phyloP scores from a whole-genome alignment of 139 green algal genomes.

The Micromonas pusilla region DNA sequence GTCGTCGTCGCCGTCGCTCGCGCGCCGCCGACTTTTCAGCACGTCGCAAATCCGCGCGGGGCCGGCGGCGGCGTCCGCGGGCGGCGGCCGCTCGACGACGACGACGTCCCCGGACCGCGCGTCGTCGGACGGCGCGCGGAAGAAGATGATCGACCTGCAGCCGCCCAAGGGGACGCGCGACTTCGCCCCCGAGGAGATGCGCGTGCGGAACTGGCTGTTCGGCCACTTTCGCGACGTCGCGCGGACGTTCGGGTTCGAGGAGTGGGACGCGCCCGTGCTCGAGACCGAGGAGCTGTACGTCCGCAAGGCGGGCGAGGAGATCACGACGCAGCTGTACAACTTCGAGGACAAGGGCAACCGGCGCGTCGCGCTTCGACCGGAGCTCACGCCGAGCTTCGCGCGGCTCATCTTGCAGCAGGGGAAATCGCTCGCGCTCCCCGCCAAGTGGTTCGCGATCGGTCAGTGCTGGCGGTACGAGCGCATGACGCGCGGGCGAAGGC shows the following conservation, averaged over 20 bases:
- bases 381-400: conserved; percentile 82
- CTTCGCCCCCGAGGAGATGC: conserved; percentile 87
- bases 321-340: conserved; percentile 93
- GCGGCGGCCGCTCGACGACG: background rate
- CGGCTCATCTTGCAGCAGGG: conserved; percentile 35
- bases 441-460: conserved; percentile 89
- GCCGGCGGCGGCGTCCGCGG: background rate
- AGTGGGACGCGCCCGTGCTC: conserved; percentile 84
- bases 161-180: conserved; percentile 70
- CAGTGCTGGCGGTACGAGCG: conserved; percentile 93
- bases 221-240: conserved; percentile 51
- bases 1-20: background rate
- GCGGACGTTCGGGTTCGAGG: conserved; percentile 74
- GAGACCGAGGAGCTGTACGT: conserved; percentile 89
- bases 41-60: background rate
- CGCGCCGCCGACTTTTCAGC: background rate
- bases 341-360: conserved; percentile 91
- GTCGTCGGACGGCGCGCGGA: background rate
- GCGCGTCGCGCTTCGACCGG: conserved; percentile 74
- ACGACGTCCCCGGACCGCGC: background rate
- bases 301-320: conserved; percentile 92
- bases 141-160: conserved; percentile 42
- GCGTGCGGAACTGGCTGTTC: conserved; percentile 86
- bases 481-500: conserved; percentile 74
- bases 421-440: conserved; percentile 50